Percentiles rank a stretch among this genome's conserved stretches.
Conservation (phyloP, 2,329 filamentous ascomycete species). For the Aspergillus terreus region DNA sequence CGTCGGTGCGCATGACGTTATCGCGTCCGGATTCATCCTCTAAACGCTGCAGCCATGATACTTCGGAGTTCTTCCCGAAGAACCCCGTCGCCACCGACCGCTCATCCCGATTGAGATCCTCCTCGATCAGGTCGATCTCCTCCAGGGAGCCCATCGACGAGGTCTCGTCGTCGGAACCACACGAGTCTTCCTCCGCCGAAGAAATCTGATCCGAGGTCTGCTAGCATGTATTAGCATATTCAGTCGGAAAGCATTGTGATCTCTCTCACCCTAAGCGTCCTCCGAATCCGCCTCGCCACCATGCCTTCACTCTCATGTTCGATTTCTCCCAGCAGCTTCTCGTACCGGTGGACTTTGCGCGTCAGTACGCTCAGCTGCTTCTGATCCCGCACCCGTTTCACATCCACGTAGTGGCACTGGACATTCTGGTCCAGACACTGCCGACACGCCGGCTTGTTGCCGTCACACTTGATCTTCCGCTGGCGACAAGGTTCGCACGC, state of each 20-base stretch:
- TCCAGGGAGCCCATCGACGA: conserved; percentile 37
- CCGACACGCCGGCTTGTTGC: conserved; percentile 23
- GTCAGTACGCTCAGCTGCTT: conserved; percentile 26
- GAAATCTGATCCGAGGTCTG: background rate
- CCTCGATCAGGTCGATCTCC: conserved; percentile 38
- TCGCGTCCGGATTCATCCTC: conserved; percentile 26
- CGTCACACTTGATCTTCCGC: conserved; percentile 36
- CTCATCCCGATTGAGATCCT: conserved; percentile 39
- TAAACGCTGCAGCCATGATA: conserved; percentile 41
- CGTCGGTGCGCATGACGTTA: conserved; percentile 1
- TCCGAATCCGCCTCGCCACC: conserved; percentile 22
- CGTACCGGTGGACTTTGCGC: conserved; percentile 24
- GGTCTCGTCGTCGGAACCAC: conserved; percentile 19
- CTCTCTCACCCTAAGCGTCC: conserved; percentile 22
- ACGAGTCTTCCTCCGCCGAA: conserved; percentile 6
- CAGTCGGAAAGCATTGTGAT: no score
- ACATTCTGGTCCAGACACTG: conserved; percentile 25
- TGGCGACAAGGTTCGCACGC: conserved; percentile 35
- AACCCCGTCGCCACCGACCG: conserved; percentile 35
- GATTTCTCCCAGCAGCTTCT: conserved; percentile 23
- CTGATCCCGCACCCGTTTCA: conserved; percentile 35
- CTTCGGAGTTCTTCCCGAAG: conserved; percentile 43
- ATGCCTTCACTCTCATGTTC: conserved; percentile 20
- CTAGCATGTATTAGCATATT: background rate
- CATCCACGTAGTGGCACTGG: conserved; percentile 28